Conservation (phyloP, 2,329 filamentous ascomycete genomes). For the Colletotrichum sp. region DNA sequence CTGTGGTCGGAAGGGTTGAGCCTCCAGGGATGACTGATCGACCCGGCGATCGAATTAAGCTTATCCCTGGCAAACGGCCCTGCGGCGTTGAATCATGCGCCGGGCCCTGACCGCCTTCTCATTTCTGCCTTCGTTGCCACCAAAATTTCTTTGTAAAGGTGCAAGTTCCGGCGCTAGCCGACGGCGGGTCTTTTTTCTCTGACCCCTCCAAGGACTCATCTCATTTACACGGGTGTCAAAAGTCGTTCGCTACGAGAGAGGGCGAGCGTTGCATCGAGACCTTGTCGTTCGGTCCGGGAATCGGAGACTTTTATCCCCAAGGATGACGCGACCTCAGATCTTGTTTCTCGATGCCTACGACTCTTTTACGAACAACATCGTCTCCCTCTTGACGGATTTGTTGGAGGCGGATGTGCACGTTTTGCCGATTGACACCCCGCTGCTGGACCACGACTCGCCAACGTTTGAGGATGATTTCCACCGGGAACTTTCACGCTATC, state of each 20-base stretch:
- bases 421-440: conserved; percentile 72
- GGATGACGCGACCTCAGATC: conserved; percentile 54
- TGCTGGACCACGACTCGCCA: conserved; percentile 47
- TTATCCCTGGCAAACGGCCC: conserved; percentile 9
- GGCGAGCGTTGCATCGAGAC: conserved; percentile 1
- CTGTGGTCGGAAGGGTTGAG: neutral
- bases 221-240: conserved; percentile 3
- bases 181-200: conserved; percentile 4
- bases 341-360: conserved; percentile 96
- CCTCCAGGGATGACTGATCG: neutral
- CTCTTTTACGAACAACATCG: conserved; percentile 95
- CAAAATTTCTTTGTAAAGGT: conserved; percentile 4
- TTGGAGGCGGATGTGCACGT: conserved; percentile 73
- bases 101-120: conserved; percentile 14
- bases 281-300: neutral
- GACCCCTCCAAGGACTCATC: neutral
- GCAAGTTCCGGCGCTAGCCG: conserved; percentile 17
- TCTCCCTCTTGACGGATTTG: conserved; percentile 76
- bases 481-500: conserved; percentile 64
- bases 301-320: neutral
- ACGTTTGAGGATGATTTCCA: conserved; percentile 52
- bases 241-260: neutral
- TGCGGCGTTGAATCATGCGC: conserved; percentile 1
- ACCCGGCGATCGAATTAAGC: conserved; percentile 6
- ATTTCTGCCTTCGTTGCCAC: conserved; percentile 13